Evolutionary conservation across 768 basidiomycete species (phyloP).

Genomic region (Lactarius psammicola): DNA sequence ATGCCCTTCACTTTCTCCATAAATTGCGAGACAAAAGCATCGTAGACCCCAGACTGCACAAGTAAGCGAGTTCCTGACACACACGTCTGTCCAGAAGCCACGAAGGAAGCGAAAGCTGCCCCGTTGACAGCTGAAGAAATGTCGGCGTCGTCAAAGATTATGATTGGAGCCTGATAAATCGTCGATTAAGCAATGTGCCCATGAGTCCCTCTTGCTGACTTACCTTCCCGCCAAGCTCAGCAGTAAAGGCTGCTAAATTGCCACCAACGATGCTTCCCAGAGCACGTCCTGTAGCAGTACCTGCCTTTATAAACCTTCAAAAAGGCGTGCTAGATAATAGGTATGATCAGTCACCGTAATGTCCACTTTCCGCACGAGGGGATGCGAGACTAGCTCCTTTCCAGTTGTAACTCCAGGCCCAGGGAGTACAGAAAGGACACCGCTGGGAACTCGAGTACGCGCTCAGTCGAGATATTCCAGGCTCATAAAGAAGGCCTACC

Average conservation of each 20-base stretch:
- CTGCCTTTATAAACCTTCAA: slow-evolving; percentile 49
- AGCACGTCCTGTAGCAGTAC: slow-evolving; percentile 72
- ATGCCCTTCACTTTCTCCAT: slow-evolving; percentile 63
- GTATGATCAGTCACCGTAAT: slow-evolving; percentile 56
- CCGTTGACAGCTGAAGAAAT: slow-evolving; percentile 75
- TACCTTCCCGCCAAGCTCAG: slow-evolving; percentile 86
- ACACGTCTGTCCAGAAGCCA: slow-evolving; percentile 88
- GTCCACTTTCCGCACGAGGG: slow-evolving; percentile 75
- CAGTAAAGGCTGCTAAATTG: slow-evolving; percentile 74
- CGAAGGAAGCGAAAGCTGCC: slow-evolving; percentile 76
- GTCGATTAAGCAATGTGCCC: slow-evolving; percentile 6
- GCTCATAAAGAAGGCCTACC: slow-evolving; percentile 40
- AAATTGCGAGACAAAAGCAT: slow-evolving; percentile 61
- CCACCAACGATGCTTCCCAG: slow-evolving; percentile 71
- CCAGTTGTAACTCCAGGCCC: slow-evolving; percentile 69
- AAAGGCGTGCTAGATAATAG: background rate
- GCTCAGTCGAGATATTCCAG: background rate
- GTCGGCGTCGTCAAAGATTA: slow-evolving; percentile 80
- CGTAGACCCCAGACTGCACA: slow-evolving; percentile 67
- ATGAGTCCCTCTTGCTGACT: background rate
- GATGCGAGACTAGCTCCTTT: slow-evolving; percentile 60
- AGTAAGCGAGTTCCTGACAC: slow-evolving; percentile 88
- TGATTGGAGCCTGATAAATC: slow-evolving; percentile 62
- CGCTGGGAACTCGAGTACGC: slow-evolving; percentile 59
- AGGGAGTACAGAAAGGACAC: slow-evolving; percentile 71